phyloP scores from a whole-genome alignment of 1,284 basidiomycete species.

The Mixia osmundae region DNA sequence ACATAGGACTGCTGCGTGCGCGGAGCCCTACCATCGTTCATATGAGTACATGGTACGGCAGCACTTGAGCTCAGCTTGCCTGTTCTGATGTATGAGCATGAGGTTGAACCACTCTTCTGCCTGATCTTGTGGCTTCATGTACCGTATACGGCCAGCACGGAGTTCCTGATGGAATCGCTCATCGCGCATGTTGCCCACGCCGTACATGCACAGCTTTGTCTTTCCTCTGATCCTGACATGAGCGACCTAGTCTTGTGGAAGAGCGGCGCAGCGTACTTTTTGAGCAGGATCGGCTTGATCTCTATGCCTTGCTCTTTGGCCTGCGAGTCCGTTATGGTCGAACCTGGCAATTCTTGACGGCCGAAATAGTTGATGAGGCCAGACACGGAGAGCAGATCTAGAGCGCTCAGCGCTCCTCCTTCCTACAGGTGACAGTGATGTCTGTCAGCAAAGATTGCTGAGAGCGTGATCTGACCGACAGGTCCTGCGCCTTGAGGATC shows the following conservation, averaged over 20 bases:
- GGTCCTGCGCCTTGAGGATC: conserved; percentile 90
- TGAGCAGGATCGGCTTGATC: conserved; percentile 8
- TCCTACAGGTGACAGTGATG: conserved; percentile 20
- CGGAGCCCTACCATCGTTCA: conserved; percentile 39
- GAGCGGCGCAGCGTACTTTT: conserved; percentile 1
- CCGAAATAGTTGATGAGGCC: conserved; percentile 97
- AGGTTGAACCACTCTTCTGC: conserved; percentile 82
- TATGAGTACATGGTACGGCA: background rate
- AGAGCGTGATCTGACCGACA: conserved; percentile 30
- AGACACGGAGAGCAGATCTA: conserved; percentile 80
- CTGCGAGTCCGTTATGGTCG: conserved; percentile 33
- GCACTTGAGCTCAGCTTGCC: conserved; percentile 32
- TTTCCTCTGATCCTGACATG: conserved; percentile 36
- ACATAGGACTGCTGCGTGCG: conserved; percentile 82
- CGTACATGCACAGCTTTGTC: conserved; percentile 71
- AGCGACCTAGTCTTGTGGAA: background rate
- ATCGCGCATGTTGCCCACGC: conserved; percentile 91
- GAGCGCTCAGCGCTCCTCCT: conserved; percentile 84
- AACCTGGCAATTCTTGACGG: conserved; percentile 35
- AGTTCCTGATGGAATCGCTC: conserved; percentile 89
- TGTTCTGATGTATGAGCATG: conserved; percentile 80
- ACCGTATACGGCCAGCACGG: conserved; percentile 70
- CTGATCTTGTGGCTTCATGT: conserved; percentile 69
- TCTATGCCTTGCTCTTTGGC: conserved; percentile 22
- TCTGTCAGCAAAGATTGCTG: background rate